Evolutionary conservation across 2,329 filamentous ascomycete genomes (phyloP).

Genomic region (Colletotrichum sp.): DNA sequence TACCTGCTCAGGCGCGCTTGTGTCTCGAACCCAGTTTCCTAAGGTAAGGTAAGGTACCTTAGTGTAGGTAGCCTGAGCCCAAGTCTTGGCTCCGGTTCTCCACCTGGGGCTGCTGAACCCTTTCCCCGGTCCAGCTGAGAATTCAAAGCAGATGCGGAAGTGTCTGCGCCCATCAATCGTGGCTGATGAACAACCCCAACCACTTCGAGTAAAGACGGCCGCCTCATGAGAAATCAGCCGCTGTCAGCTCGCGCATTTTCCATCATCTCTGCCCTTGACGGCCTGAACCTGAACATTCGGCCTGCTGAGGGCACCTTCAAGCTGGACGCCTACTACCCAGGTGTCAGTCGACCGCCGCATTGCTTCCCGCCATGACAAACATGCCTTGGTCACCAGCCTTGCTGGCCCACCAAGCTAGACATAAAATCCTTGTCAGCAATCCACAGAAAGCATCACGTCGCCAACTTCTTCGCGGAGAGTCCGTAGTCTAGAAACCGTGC

Average conservation of each 20-base stretch:
- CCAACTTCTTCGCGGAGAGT: not conserved
- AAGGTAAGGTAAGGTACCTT: too few species aligned
- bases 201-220: not conserved
- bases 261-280: not conserved
- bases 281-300: not conserved
- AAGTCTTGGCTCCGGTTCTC: not conserved
- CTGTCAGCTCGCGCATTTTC: not conserved
- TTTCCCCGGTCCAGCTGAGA: conserved; percentile 7
- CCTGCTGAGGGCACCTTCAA: not conserved
- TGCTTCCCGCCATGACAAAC: not conserved
- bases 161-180: not conserved
- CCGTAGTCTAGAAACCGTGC: not conserved
- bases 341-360: not conserved
- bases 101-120: not conserved
- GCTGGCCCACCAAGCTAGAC: not conserved
- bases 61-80: not conserved
- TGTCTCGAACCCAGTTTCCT: not conserved
- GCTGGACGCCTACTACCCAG: not conserved
- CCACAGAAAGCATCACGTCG: not conserved
- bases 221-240: not conserved
- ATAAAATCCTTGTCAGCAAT: not conserved
- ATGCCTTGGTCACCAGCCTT: not conserved
- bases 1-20: not conserved
- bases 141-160: not conserved
- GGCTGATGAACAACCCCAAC: not conserved